Conservation (phyloP, 2,329 filamentous ascomycete species). For the Fusarium camptoceras region DNA sequence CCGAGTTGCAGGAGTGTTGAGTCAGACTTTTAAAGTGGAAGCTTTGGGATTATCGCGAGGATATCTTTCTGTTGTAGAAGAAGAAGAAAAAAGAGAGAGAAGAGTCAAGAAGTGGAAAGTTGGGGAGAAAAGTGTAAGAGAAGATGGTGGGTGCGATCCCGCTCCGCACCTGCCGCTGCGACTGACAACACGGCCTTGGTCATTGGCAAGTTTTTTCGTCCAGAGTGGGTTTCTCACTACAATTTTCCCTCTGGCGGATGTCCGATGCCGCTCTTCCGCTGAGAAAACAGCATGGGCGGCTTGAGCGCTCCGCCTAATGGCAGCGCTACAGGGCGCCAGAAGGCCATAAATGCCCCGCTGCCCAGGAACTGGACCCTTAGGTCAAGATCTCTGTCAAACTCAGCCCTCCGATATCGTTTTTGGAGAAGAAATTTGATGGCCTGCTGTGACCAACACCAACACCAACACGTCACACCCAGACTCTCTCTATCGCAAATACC, state of each 20-base stretch:
- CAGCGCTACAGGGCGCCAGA: constrained; percentile 2
- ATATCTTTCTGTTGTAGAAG: constrained; percentile 35
- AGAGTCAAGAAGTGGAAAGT: constrained; percentile 24
- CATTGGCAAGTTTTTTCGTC: constrained; percentile 44
- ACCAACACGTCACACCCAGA: constrained; percentile 9
- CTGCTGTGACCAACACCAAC: constrained; percentile 34
- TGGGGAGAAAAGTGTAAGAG: constrained; percentile 28
- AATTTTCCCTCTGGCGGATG: constrained; percentile 27
- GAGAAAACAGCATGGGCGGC: constrained; percentile 14
- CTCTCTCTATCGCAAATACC: not conserved
- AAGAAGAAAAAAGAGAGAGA: constrained; percentile 29
- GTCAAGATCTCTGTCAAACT: constrained; percentile 11
- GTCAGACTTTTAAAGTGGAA: constrained; percentile 7
- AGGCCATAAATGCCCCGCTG: constrained; percentile 22
- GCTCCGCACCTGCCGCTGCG: constrained; percentile 26
- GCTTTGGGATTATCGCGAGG: constrained; percentile 22
- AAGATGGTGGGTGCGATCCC: constrained; percentile 23
- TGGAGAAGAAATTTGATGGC: not conserved
- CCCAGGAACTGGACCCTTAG: constrained; percentile 36
- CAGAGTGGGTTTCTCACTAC: constrained; percentile 24
- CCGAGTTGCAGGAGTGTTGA: constrained; percentile 19
- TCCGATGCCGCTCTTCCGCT: constrained; percentile 25
- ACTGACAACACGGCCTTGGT: constrained; percentile 44
- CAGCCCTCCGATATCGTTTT: constrained; percentile 41
- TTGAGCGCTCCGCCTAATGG: constrained; percentile 24